A percentile compares a stretch with the other conserved stretches of the same genome.
phyloP scores from a whole-genome alignment of 345 rosid genomes.

The Toxicodendron radicans region DNA sequence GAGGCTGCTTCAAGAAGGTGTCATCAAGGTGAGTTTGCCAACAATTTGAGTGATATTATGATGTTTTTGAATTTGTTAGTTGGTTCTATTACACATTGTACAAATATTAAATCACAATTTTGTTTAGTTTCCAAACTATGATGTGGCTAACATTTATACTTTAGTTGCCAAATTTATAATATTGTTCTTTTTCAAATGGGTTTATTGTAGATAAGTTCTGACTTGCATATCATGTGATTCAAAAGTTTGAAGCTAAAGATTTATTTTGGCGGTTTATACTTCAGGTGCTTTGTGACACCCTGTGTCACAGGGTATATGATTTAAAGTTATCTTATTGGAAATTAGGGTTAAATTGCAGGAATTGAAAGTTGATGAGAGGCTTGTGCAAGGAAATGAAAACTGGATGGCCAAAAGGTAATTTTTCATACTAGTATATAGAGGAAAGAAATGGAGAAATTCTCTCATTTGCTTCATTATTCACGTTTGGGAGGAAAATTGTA shows the following conservation, averaged over 20 bases:
- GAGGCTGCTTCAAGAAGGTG: constrained; percentile 62
- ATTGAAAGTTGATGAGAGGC: too few species aligned
- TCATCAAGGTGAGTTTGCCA: constrained; percentile 54
- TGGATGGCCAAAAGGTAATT: too few species aligned
- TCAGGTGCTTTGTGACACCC: constrained; percentile 98
- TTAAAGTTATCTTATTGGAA: too few species aligned
- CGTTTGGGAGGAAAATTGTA: too few species aligned
- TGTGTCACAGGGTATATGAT: too few species aligned
- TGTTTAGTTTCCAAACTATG: background rate
- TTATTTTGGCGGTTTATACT: constrained; percentile 10
- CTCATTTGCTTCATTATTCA: too few species aligned
- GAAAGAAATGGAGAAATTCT: too few species aligned
- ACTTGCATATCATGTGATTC: background rate
- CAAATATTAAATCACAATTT: background rate
- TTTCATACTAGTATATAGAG: too few species aligned
- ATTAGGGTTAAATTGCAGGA: too few species aligned
- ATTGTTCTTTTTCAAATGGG: background rate
- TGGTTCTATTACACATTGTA: background rate
- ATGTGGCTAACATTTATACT: background rate
- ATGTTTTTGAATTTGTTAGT: background rate
- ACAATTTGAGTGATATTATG: background rate
- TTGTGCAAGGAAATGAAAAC: too few species aligned
- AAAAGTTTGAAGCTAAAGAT: constrained; percentile 6
- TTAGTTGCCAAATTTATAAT: background rate
- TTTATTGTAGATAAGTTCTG: background rate